Evolutionary conservation across 202 grass and related monocot genomes (phyloP).

Genomic region (Sporobolus alterniflorus): DNA sequence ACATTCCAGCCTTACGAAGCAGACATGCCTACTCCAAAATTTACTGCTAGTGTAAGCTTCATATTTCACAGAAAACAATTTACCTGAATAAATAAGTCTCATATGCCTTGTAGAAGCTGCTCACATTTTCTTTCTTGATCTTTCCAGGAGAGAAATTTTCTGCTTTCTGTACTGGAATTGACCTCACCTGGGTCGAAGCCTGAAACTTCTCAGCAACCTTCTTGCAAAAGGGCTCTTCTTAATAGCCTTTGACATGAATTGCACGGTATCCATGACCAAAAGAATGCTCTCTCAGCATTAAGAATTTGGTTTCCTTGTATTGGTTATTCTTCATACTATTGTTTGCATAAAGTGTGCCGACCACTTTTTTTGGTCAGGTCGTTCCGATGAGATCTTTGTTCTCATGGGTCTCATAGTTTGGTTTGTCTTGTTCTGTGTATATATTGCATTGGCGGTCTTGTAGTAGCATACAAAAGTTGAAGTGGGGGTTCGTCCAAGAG

Average conservation of each 20-base stretch:
- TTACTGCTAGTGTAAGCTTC: constrained; percentile 94
- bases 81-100: neutral
- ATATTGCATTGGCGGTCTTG: constrained; percentile 56
- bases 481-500: constrained; percentile 47
- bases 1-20: constrained; percentile 67
- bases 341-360: constrained; percentile 44
- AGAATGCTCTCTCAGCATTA: constrained; percentile 43
- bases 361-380: constrained; percentile 14
- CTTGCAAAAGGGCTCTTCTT: constrained; percentile 96
- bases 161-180: constrained; percentile 72
- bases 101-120: neutral
- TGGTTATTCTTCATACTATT: constrained; percentile 42
- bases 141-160: constrained; percentile 91
- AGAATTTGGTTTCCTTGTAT: constrained; percentile 27
- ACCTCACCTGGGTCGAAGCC: constrained; percentile 60
- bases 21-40: constrained; percentile 76
- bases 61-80: neutral
- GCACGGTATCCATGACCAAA: constrained; percentile 28
- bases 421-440: constrained; percentile 58
- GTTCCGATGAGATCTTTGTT: constrained; percentile 36
- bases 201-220: constrained; percentile 70
- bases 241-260: constrained; percentile 66
- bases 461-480: constrained; percentile 63
- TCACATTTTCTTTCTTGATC: constrained; percentile 33
- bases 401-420: constrained; percentile 34